A percentile compares a stretch with the other conserved stretches of the same genome.
These are phyloP conservation scores for Cornus suecica DNA, from an alignment of 148 eudicot species.

Conservation along the genomic window DNA sequence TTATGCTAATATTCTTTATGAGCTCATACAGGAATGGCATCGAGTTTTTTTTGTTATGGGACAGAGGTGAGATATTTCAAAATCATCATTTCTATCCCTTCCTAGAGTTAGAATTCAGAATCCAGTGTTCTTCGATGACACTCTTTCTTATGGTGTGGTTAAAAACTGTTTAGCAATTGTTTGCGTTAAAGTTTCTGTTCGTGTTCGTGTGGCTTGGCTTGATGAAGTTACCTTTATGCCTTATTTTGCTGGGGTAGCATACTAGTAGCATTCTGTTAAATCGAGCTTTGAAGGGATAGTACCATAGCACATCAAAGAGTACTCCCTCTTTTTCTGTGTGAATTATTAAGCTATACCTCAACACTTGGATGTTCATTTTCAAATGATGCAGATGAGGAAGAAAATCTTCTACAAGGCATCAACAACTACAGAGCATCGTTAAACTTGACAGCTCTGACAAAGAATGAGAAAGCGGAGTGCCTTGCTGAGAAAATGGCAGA, in stretches of 20 bases:
- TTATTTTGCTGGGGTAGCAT: background rate
- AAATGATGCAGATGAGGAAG: slow-evolving; percentile 63
- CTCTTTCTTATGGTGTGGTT: too few species aligned
- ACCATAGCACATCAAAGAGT: background rate
- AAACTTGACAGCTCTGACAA: slow-evolving; percentile 43
- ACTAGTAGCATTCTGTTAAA: background rate
- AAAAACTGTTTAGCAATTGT: too few species aligned
- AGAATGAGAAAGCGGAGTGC: slow-evolving; percentile 65
- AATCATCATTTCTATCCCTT: too few species aligned
- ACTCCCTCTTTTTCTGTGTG: background rate
- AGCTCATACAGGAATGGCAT: too few species aligned
- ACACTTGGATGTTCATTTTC: background rate
- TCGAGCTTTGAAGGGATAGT: background rate
- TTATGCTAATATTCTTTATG: too few species aligned
- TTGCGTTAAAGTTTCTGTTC: too few species aligned
- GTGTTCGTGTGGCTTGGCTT: too few species aligned
- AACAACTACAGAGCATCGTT: slow-evolving; percentile 56
- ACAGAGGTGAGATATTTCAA: too few species aligned
- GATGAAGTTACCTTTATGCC: background rate
- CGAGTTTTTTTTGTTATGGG: too few species aligned
- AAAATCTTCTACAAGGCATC: slow-evolving; percentile 58
- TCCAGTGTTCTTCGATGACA: too few species aligned
- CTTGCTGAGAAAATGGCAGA: slow-evolving; percentile 65
- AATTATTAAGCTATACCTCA: background rate
- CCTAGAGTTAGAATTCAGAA: too few species aligned